Base-by-base conservation (phyloP, 371 early-diverging fungal species). In the Mucor lusitanicus region DNA sequence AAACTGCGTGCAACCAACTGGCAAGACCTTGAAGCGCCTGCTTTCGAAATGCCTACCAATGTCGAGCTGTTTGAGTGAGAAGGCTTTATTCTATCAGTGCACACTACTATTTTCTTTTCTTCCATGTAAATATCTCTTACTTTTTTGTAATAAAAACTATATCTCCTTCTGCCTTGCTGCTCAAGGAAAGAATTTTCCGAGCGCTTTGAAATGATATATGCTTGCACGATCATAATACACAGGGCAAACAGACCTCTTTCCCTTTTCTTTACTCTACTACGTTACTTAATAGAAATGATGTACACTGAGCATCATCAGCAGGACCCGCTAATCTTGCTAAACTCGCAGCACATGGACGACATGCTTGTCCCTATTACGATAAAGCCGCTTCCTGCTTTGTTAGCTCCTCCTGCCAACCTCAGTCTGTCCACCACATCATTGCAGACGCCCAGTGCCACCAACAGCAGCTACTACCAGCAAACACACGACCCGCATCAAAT, bases 1-100 rank as follows among this genome's bases (percentile, higher is more conserved):
- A 80, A 81, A 44, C 77, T 84, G 33, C 72, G 82, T 9, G 63
- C 76, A 3, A 86, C 85, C 40, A 86, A 84, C 58, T 91, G 92
- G 92, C 81, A 84, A 65, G 68, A 78, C 8, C 79, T 91, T 7
- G 86, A 85, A 46, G 81, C 56, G 3, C 77, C 79, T 56, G 70
- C 76, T 6, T 68, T 74, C 32, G 74, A 79, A 19, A 83, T 83
- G 83, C 83, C 83, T 3, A 65, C 81, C 0, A 80, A 87, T 50
- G 79, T 86, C 23, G 67, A 67, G 40, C 59, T 74, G 9, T 82
- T 82, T 64, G 74, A 77, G 59, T 82, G 73, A 67, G 27, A 40
- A n/a, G 4, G 44, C 44, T n/a, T n/a, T 7, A 15, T 7, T 17
- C n/a, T 42, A 17, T 42, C n/a, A 55, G 6, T 25, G 30, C 30